Conservation (phyloP, 2,329 filamentous ascomycete species). For the Clarireedia hainanense region DNA sequence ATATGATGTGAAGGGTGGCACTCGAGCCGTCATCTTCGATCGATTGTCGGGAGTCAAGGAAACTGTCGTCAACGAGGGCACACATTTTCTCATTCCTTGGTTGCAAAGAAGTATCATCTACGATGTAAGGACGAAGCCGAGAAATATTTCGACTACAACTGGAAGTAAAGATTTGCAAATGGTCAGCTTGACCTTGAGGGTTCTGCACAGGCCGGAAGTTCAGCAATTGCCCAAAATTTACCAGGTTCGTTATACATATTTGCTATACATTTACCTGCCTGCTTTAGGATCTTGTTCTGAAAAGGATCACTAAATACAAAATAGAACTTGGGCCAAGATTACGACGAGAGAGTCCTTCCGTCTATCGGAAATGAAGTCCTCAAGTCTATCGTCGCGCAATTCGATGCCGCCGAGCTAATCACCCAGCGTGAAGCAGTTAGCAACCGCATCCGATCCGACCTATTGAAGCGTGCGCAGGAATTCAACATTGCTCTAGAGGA, state of each 20-base stretch:
- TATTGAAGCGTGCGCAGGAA: slow-evolving; percentile 85
- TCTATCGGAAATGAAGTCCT: slow-evolving; percentile 99
- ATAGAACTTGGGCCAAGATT: slow-evolving; percentile 93
- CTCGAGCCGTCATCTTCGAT: slow-evolving; percentile 97
- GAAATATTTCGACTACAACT: slow-evolving; percentile 95
- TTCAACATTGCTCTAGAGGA: slow-evolving; percentile 99
- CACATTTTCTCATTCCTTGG: slow-evolving; percentile 94
- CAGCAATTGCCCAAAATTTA: slow-evolving; percentile 93
- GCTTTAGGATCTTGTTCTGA: neutral
- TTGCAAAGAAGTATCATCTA: slow-evolving; percentile 90
- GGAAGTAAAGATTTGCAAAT: slow-evolving; percentile 99
- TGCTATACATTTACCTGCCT: neutral
- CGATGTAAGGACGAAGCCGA: slow-evolving; percentile 93
- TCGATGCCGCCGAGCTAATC: slow-evolving; percentile 97
- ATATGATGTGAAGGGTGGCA: slow-evolving; percentile 95
- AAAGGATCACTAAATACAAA: neutral
- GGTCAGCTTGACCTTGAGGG: slow-evolving; percentile 95
- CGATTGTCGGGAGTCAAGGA: slow-evolving; percentile 88
- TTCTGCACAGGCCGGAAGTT: slow-evolving; percentile 90
- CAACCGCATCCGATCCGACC: slow-evolving; percentile 85
- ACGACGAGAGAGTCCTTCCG: slow-evolving; percentile 95
- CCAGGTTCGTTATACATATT: slow-evolving; percentile 57
- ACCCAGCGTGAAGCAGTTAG: slow-evolving; percentile 97
- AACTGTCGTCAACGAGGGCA: slow-evolving; percentile 86
- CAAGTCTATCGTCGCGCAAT: slow-evolving; percentile 96